A percentile compares a stretch with the other conserved stretches of the same genome.
These are phyloP conservation scores for Penstemon newberryi DNA, from an alignment of 257 asterid species.

Conservation along the genomic window DNA sequence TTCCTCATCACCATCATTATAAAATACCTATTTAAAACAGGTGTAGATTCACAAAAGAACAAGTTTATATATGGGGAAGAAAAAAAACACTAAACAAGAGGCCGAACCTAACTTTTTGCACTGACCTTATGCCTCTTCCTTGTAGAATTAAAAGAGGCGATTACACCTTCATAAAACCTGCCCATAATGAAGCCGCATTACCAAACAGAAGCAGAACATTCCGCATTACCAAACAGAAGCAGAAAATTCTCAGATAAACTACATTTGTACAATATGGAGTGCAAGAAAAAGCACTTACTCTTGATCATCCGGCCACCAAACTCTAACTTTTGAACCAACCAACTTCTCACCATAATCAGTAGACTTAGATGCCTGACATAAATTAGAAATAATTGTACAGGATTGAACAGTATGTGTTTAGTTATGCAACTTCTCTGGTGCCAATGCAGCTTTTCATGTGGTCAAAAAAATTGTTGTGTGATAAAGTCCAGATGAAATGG, in stretches of 20 bases:
- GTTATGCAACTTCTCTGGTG: slow-evolving; percentile 19
- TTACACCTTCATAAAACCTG: slow-evolving; percentile 85
- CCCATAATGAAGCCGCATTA: slow-evolving; percentile 20
- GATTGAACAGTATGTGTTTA: neutral
- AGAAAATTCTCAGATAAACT: slow-evolving; percentile 13
- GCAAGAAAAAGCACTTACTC: slow-evolving; percentile 49
- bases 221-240: slow-evolving; percentile 25
- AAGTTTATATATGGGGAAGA: slow-evolving; percentile 23
- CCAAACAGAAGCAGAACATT: slow-evolving; percentile 23
- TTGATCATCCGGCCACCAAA: slow-evolving; percentile 88
- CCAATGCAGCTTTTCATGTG: slow-evolving; percentile 22
- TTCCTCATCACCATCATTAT: slow-evolving; percentile 85
- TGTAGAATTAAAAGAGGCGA: slow-evolving; percentile 62
- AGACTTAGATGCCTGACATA: slow-evolving; percentile 53
- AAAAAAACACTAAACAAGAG: slow-evolving; percentile 25
- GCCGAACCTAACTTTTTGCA: slow-evolving; percentile 27
- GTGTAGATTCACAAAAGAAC: slow-evolving; percentile 11
- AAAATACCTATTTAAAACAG: slow-evolving; percentile 51
- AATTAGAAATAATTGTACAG: slow-evolving; percentile 4
- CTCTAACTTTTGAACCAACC: slow-evolving; percentile 78
- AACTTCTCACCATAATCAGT: slow-evolving; percentile 48
- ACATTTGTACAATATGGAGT: slow-evolving; percentile 5
- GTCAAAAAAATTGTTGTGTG: slow-evolving; percentile 2
- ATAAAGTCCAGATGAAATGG: slow-evolving; percentile 14
- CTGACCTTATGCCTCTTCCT: slow-evolving; percentile 81